Conservation (phyloP, 2,329 filamentous ascomycete species). For the Trichoderma koningii region DNA sequence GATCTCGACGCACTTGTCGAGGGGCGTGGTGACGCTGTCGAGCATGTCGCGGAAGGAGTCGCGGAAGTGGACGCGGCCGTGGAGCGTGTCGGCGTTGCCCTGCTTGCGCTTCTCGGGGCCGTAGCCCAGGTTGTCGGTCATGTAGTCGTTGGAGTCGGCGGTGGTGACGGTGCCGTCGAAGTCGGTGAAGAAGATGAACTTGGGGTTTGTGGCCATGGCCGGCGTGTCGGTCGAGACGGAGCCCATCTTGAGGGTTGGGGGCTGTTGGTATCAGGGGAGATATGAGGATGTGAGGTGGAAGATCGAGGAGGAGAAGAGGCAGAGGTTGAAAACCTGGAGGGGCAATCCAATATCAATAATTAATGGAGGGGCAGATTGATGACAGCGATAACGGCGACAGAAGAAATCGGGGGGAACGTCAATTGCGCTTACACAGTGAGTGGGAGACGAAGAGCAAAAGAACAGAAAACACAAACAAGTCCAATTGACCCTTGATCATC, state of each 20-base stretch:
- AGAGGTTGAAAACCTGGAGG: neutral
- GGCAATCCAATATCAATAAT: neutral
- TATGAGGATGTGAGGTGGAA: neutral
- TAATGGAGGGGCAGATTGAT: neutral
- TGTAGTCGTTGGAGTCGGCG: slow-evolving; percentile 65
- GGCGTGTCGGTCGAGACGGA: slow-evolving; percentile 51
- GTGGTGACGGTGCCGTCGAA: slow-evolving; percentile 95
- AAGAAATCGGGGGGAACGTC: neutral
- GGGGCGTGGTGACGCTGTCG: slow-evolving; percentile 79
- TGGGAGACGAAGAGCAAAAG: neutral
- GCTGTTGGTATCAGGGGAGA: neutral
- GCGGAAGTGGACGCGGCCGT: slow-evolving; percentile 71
- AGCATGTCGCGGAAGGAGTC: slow-evolving; percentile 92
- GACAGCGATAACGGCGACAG: neutral
- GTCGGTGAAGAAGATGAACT: slow-evolving; percentile 98
- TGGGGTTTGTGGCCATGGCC: slow-evolving; percentile 68
- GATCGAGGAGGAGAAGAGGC: neutral
- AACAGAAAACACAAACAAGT: neutral
- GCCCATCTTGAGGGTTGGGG: slow-evolving; percentile 43
- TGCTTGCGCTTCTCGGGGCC: slow-evolving; percentile 69
- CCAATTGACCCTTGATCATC: too few relatives aligned
- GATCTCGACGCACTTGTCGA: slow-evolving; percentile 76
- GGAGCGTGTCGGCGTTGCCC: slow-evolving; percentile 76
- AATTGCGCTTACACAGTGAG: too few relatives aligned
- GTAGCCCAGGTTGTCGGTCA: slow-evolving; percentile 92